Evolutionary conservation across 805 yeast species (phyloP).

Genomic region (Candida morakotiae): DNA sequence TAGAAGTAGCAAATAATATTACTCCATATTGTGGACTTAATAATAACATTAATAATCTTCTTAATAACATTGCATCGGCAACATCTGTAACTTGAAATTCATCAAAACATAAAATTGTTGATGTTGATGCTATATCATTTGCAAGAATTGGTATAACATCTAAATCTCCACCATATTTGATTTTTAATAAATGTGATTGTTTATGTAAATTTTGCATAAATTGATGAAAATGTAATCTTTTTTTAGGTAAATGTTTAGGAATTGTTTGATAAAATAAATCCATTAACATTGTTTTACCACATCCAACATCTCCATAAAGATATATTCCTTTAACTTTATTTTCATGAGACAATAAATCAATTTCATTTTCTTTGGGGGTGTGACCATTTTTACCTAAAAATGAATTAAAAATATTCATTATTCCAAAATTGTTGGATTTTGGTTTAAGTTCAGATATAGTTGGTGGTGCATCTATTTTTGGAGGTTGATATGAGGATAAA

Average conservation of each 20-base stretch:
- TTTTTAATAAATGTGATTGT: conserved; percentile 71
- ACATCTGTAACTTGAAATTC: conserved; percentile 98
- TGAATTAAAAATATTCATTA: conserved; percentile 31
- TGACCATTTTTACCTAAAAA: conserved; percentile 9
- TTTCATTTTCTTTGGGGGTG: not conserved
- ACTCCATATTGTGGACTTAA: conserved; percentile 76
- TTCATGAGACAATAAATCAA: conserved; percentile 4
- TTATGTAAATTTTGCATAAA: conserved; percentile 94
- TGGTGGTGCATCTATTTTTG: conserved; percentile 58
- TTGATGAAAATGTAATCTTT: conserved; percentile 89
- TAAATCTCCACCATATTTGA: conserved; percentile 55
- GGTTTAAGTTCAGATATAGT: conserved; percentile 49
- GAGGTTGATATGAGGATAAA: conserved; percentile 58
- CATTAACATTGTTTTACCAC: conserved; percentile 98
- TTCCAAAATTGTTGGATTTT: conserved; percentile 40
- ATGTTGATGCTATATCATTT: conserved; percentile 68
- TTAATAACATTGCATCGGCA: conserved; percentile 94
- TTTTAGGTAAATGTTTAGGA: conserved; percentile 72
- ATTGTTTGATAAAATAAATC: conserved; percentile 86
- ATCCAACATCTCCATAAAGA: conserved; percentile 95
- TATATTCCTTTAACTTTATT: conserved; percentile 72
- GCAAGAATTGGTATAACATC: conserved; percentile 86
- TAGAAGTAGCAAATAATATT: conserved; percentile 87
- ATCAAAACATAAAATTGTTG: conserved; percentile 87
- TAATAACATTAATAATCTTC: conserved; percentile 67